Percentiles rank a stretch among this genome's conserved stretches.
Evolutionary conservation across 805 yeast genomes (phyloP).

Genomic region (Ogataea henricii): DNA sequence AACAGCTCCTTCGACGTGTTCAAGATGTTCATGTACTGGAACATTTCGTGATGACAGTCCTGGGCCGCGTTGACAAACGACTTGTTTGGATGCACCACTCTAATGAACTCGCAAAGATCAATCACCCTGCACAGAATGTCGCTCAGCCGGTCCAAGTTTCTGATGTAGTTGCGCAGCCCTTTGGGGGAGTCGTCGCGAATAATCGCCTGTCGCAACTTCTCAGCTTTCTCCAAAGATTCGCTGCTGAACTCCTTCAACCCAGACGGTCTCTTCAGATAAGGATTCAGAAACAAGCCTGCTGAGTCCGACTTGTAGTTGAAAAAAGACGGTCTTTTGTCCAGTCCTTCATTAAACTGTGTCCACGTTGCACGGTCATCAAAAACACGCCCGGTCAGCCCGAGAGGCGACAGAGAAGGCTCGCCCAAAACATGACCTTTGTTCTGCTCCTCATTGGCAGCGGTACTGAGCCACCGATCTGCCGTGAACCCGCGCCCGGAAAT

Average conservation of each 20-base stretch:
- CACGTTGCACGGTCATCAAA: slow-evolving; percentile 67
- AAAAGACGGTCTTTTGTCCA: slow-evolving; percentile 23
- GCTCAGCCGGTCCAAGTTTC: slow-evolving; percentile 77
- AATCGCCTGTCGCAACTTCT: slow-evolving; percentile 59
- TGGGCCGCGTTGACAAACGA: slow-evolving; percentile 80
- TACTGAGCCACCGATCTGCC: background rate
- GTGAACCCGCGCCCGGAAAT: background rate
- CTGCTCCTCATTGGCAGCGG: slow-evolving; percentile 8
- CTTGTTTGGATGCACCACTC: slow-evolving; percentile 82
- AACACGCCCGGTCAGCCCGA: slow-evolving; percentile 40
- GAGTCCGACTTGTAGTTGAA: slow-evolving; percentile 28
- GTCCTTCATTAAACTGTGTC: slow-evolving; percentile 45
- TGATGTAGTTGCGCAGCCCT: slow-evolving; percentile 53
- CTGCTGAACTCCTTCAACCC: slow-evolving; percentile 71
- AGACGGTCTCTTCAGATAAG: slow-evolving; percentile 63
- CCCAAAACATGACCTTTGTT: slow-evolving; percentile 4
- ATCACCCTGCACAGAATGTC: slow-evolving; percentile 90
- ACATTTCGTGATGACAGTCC: slow-evolving; percentile 82
- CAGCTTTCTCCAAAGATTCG: slow-evolving; percentile 66
- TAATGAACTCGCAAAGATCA: slow-evolving; percentile 88
- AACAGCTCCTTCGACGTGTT: slow-evolving; percentile 82
- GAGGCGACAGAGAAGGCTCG: background rate
- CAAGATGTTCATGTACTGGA: slow-evolving; percentile 88
- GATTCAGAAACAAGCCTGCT: slow-evolving; percentile 76
- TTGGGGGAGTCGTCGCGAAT: slow-evolving; percentile 44